Percentiles rank a stretch among this genome's conserved stretches.
phyloP scores from a whole-genome alignment of 2,329 filamentous ascomycete species.

The Diaporthe sp. region DNA sequence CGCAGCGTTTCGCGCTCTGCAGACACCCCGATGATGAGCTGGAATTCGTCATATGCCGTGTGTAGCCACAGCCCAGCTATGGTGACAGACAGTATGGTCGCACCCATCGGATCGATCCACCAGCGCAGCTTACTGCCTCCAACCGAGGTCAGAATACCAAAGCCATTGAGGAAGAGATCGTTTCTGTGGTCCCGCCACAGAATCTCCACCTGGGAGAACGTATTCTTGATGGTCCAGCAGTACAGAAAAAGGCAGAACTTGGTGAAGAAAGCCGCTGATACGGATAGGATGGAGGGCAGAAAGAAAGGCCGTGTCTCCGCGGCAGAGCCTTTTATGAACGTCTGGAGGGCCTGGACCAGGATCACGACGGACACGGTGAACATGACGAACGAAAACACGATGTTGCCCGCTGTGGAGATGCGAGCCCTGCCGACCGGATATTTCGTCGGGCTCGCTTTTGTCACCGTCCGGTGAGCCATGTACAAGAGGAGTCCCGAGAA shows the following conservation, averaged over 20 bases:
- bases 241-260: slow-evolving; percentile 89
- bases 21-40: slow-evolving; percentile 88
- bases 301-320: slow-evolving; percentile 74
- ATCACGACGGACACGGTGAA: slow-evolving; percentile 89
- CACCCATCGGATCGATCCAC: slow-evolving; percentile 96
- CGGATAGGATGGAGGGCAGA: slow-evolving; percentile 85
- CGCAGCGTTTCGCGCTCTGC: slow-evolving; percentile 88
- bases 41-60: slow-evolving; percentile 89
- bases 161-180: slow-evolving; percentile 93
- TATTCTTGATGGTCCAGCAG: slow-evolving; percentile 90
- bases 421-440: slow-evolving; percentile 94
- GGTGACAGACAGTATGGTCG: slow-evolving; percentile 83
- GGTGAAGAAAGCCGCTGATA: slow-evolving; percentile 83
- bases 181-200: slow-evolving; percentile 97
- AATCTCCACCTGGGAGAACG: slow-evolving; percentile 91
- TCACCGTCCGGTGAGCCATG: slow-evolving; percentile 86
- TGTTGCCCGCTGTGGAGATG: slow-evolving; percentile 95
- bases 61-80: slow-evolving; percentile 85
- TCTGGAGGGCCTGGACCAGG: slow-evolving; percentile 84
- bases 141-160: slow-evolving; percentile 89
- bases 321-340: slow-evolving; percentile 66
- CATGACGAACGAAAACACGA: slow-evolving; percentile 97
- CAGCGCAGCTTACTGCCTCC: slow-evolving; percentile 87
- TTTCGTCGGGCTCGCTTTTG: slow-evolving; percentile 82
- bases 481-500: slow-evolving; percentile 89